A percentile compares a stretch with the other conserved stretches of the same genome.
phyloP scores from a whole-genome alignment of 148 eudicot species.

The Nepenthes gracilis region DNA sequence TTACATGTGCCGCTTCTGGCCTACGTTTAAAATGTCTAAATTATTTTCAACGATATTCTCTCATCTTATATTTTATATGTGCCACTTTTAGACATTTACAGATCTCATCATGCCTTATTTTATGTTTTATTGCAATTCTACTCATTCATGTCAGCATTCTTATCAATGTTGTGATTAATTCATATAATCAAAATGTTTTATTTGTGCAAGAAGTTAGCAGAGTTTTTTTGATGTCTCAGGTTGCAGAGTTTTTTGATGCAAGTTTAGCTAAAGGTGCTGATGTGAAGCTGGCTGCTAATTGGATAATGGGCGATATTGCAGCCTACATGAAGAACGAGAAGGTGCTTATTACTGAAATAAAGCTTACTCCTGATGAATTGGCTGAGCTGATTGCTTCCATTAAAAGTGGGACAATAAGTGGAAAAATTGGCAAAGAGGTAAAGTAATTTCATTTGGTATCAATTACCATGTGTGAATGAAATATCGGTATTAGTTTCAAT shows the following conservation, averaged over 20 bases:
- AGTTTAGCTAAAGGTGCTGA: conserved; percentile 70
- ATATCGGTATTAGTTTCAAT: not conserved
- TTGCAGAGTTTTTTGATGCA: conserved; percentile 84
- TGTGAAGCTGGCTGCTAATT: conserved; percentile 83
- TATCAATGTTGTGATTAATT: no score
- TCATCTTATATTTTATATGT: no score
- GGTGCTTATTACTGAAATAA: conserved; percentile 57
- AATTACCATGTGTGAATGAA: not conserved
- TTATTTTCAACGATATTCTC: no score
- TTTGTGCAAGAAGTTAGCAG: no score
- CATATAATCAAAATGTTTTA: no score
- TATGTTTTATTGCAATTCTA: no score
- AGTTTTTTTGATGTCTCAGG: conserved; percentile 28
- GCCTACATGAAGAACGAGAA: conserved; percentile 83
- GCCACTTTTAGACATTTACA: no score
- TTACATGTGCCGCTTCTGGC: no score
- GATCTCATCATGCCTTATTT: no score
- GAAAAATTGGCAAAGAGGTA: conserved; percentile 97
- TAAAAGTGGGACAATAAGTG: conserved; percentile 76
- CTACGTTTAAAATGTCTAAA: no score
- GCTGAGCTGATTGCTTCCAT: conserved; percentile 81
- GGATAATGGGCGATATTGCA: conserved; percentile 99
- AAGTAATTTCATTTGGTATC: not conserved
- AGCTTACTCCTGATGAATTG: conserved; percentile 70
- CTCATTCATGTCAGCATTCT: no score